These are phyloP conservation scores for Scheffersomyces lignosus DNA, from an alignment of 805 yeast genomes.

Conservation along the genomic window DNA sequence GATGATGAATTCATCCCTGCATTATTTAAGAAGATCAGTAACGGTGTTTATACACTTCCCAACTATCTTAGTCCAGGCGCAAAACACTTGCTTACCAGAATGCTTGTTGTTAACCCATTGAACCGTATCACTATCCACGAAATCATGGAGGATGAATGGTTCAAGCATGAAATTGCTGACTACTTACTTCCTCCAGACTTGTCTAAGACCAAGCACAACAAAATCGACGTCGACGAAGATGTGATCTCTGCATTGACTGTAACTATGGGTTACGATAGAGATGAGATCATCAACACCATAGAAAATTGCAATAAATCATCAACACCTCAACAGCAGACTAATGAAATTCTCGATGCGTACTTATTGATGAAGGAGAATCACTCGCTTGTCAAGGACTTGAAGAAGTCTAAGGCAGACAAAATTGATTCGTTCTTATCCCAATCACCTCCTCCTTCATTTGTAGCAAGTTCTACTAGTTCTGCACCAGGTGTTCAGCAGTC, in stretches of 20 bases:
- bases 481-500: constrained; percentile 48
- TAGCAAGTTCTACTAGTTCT: constrained; percentile 20
- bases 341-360: constrained; percentile 86
- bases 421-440: constrained; percentile 60
- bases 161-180: constrained; percentile 27
- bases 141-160: constrained; percentile 33
- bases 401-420: constrained; percentile 49
- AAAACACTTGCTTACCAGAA: constrained; percentile 26
- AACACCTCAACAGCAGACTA: constrained; percentile 37
- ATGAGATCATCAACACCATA: constrained; percentile 25
- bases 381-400: constrained; percentile 64
- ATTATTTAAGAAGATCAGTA: constrained; percentile 29
- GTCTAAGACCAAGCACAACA: constrained; percentile 23
- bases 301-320: constrained; percentile 16
- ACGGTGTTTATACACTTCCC: constrained; percentile 34
- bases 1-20: constrained; percentile 33
- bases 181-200: constrained; percentile 31
- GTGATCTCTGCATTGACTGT: constrained; percentile 26
- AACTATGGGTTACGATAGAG: constrained; percentile 31
- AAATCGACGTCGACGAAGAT: constrained; percentile 27
- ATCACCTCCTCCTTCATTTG: constrained; percentile 55
- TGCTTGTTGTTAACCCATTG: constrained; percentile 32
- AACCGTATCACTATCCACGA: constrained; percentile 31
- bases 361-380: constrained; percentile 78
- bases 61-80: constrained; percentile 29